These are phyloP conservation scores for Kwoniella bestiolae DNA, from an alignment of 768 basidiomycete species.

Conservation along the genomic window DNA sequence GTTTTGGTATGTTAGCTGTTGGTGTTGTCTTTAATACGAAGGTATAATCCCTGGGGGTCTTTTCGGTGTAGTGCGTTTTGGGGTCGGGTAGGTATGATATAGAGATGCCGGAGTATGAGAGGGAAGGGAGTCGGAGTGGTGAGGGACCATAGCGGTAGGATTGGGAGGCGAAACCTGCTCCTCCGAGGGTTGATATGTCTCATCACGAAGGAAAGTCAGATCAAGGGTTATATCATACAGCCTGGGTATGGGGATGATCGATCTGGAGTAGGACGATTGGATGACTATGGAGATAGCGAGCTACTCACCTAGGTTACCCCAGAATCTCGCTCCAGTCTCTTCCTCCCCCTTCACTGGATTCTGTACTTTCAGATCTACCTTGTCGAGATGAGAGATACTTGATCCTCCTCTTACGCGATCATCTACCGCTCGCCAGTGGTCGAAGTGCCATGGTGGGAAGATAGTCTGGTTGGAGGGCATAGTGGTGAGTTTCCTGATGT, in stretches of 20 bases:
- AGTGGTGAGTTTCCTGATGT: background rate
- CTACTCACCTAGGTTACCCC: constrained; percentile 53
- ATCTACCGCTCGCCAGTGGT: constrained; percentile 56
- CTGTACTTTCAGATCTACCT: constrained; percentile 18
- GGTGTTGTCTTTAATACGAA: constrained; percentile 53
- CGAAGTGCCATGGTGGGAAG: constrained; percentile 55
- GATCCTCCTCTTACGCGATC: constrained; percentile 58
- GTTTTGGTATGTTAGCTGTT: constrained; percentile 37
- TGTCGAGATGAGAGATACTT: constrained; percentile 51
- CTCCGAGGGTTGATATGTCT: constrained; percentile 51
- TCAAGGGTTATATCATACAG: too few species aligned
- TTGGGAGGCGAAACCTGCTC: constrained; percentile 60
- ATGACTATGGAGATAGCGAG: background rate
- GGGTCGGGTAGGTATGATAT: constrained; percentile 30
- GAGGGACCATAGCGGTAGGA: constrained; percentile 49
- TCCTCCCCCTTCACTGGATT: background rate
- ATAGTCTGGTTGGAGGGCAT: constrained; percentile 15
- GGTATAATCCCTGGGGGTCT: constrained; percentile 32
- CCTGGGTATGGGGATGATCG: too few species aligned
- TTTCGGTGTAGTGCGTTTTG: background rate
- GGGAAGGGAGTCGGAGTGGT: constrained; percentile 42
- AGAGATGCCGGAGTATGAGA: constrained; percentile 28
- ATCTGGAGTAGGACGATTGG: background rate
- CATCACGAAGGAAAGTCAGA: background rate
- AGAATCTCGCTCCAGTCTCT: constrained; percentile 48